Percentiles rank a stretch among this genome's conserved stretches.
These are phyloP conservation scores for Starmerella bacillaris DNA, from an alignment of 805 yeast genomes.

Conservation along the genomic window DNA sequence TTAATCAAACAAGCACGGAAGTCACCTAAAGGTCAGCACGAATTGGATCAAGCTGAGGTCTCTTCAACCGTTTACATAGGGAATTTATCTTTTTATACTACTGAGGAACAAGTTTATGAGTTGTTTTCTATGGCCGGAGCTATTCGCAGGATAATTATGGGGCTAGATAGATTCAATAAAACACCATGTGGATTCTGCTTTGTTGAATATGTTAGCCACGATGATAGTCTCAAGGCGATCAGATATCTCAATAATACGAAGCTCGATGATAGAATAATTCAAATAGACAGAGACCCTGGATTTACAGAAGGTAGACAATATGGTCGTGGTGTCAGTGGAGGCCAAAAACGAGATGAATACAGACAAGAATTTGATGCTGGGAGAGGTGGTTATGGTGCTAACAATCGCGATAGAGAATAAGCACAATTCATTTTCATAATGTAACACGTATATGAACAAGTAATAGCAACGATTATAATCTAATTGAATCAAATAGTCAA, in stretches of 20 bases:
- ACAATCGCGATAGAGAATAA: neutral
- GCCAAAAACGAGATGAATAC: conserved; percentile 66
- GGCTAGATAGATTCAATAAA: conserved; percentile 70
- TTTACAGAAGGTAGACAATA: conserved; percentile 89
- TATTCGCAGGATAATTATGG: conserved; percentile 75
- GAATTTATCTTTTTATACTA: conserved; percentile 70
- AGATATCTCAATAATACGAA: conserved; percentile 67
- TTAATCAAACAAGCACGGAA: conserved; percentile 22
- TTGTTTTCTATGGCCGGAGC: conserved; percentile 60
- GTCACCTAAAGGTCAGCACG: conserved; percentile 27
- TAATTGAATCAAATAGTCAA: no score
- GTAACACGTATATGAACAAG: no score
- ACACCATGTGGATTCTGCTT: conserved; percentile 97
- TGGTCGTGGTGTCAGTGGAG: conserved; percentile 86
- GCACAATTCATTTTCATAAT: no score
- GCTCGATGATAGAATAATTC: conserved; percentile 63
- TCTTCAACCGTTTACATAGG: conserved; percentile 81
- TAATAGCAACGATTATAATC: no score
- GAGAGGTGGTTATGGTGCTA: conserved; percentile 28
- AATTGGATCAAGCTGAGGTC: conserved; percentile 44
- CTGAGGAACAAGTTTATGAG: conserved; percentile 88
- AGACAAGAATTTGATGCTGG: conserved; percentile 29
- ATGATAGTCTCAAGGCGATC: conserved; percentile 64
- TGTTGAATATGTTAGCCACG: conserved; percentile 51
- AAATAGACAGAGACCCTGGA: conserved; percentile 90